Evolutionary conservation across 1,284 basidiomycete species (phyloP).

Genomic region (Moesziomyces sp.): DNA sequence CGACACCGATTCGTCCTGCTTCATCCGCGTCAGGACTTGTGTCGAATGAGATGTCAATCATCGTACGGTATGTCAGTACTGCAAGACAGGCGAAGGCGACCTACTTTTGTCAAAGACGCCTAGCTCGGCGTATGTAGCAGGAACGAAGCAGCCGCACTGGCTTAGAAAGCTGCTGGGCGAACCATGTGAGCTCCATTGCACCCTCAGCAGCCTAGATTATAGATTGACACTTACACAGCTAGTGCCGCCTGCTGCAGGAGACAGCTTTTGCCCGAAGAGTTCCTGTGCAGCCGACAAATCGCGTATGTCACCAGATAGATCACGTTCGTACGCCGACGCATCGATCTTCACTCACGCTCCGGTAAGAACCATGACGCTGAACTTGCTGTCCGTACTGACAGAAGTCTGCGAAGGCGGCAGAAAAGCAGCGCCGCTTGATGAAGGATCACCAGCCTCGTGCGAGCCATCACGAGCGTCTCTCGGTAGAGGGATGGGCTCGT

Average conservation of each 20-base stretch:
- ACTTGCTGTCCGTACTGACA: neutral
- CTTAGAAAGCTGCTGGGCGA: conserved; percentile 14
- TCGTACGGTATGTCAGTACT: neutral
- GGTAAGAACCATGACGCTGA: conserved; percentile 45
- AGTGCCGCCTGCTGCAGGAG: conserved; percentile 47
- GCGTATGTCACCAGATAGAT: neutral
- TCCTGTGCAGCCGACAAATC: conserved; percentile 3
- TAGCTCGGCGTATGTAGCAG: conserved; percentile 34
- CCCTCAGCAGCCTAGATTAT: neutral
- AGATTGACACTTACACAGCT: conserved; percentile 14
- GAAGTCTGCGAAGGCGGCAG: neutral
- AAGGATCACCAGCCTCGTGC: neutral
- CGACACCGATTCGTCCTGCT: conserved; percentile 45
- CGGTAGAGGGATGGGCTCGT: neutral
- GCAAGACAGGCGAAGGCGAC: neutral
- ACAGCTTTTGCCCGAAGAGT: conserved; percentile 51
- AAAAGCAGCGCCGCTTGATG: neutral
- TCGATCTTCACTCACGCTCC: conserved; percentile 35
- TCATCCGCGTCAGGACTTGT: conserved; percentile 45
- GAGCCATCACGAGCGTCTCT: neutral
- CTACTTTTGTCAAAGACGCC: conserved; percentile 47
- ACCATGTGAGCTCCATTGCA: neutral
- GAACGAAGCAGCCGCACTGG: conserved; percentile 46
- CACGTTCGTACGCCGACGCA: too few species aligned
- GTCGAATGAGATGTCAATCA: neutral